Evolutionary conservation across 495 filamentous ascomycete genomes (phyloP).

Genomic region (Bathelium albidoporum): DNA sequence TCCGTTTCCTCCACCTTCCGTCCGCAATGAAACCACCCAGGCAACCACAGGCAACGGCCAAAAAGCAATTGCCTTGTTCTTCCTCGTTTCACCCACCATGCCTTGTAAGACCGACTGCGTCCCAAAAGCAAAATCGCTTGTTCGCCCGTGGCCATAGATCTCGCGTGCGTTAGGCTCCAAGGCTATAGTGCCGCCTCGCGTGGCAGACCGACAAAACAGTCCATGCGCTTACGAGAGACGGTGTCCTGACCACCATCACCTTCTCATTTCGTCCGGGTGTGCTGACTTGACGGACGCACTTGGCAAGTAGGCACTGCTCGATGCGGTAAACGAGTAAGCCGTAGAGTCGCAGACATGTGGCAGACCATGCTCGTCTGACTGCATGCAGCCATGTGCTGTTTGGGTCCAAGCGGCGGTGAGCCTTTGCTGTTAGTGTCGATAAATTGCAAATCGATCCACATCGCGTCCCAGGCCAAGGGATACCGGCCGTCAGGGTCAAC

Average conservation of each 20-base stretch:
- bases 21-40: neutral
- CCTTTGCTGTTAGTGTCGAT: neutral
- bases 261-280: neutral
- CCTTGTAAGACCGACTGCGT: neutral
- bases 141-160: neutral
- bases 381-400: neutral
- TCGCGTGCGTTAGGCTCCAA: constrained; percentile 1
- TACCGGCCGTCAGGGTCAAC: neutral
- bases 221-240: constrained; percentile 1
- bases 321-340: neutral
- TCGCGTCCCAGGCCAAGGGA: neutral
- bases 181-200: neutral
- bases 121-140: neutral
- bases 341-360: neutral
- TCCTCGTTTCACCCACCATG: neutral
- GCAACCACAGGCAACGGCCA: neutral
- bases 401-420: neutral
- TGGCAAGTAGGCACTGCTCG: neutral
- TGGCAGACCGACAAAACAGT: neutral
- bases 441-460: neutral
- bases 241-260: neutral
- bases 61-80: no score
- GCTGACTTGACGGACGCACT: neutral
- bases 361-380: neutral
- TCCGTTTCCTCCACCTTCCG: neutral